Conservation (phyloP, 1,139 yeast genomes). For the Yamadazyma triangularis region DNA sequence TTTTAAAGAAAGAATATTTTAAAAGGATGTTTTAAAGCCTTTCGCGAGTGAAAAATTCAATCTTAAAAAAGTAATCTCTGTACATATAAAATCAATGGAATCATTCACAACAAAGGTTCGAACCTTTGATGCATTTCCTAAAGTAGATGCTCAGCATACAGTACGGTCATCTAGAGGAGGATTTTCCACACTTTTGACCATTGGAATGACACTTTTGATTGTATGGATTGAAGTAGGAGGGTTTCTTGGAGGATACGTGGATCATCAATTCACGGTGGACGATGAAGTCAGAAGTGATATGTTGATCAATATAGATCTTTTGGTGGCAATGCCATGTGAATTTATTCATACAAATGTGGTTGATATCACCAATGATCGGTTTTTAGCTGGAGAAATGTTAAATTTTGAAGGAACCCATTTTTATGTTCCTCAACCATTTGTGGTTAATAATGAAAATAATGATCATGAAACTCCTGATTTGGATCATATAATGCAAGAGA, state of each 20-base stretch:
- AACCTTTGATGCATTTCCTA: conserved; percentile 89
- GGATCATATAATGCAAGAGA: conserved; percentile 61
- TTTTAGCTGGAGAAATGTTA: conserved; percentile 71
- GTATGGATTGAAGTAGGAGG: conserved; percentile 88
- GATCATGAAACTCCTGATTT: conserved; percentile 59
- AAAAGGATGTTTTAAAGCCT: no score
- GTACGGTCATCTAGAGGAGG: conserved; percentile 78
- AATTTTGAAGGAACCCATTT: conserved; percentile 61
- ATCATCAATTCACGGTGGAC: conserved; percentile 74
- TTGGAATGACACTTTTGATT: conserved; percentile 57
- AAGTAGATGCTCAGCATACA: conserved; percentile 72
- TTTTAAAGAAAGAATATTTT: no score
- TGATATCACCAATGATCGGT: conserved; percentile 74
- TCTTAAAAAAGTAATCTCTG: neutral
- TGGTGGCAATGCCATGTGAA: conserved; percentile 83
- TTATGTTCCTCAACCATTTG: conserved; percentile 46
- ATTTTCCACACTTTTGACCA: conserved; percentile 61
- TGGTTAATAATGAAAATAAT: conserved; percentile 40
- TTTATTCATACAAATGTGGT: conserved; percentile 68
- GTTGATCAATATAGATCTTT: conserved; percentile 71
- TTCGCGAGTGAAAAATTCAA: no score
- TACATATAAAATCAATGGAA: conserved; percentile 23
- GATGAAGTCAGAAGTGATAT: conserved; percentile 56
- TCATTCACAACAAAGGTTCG: conserved; percentile 39
- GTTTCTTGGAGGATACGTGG: conserved; percentile 76